Base-by-base conservation (phyloP, 441 rosid species). In the Euphorbia schlechtendalii region DNA sequence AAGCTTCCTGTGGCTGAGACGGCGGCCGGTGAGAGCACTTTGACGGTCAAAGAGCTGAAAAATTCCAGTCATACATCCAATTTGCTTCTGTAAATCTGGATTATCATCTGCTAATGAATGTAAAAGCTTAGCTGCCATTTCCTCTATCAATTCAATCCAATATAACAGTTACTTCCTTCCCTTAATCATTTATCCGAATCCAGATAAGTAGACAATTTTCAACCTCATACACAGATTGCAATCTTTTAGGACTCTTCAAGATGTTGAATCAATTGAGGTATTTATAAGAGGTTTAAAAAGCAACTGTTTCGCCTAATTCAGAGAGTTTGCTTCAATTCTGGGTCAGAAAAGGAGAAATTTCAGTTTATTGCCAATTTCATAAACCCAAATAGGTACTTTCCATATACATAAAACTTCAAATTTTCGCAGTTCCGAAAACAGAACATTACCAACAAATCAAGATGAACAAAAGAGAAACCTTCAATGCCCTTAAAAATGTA, bases 61-160 rank as follows among this genome's bases (percentile, higher is more conserved):
- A 71, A 88, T 78, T 69, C 95, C 96, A 54, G 84, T 87, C 92
- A 93, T 87, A 81, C 99, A 93, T 70, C 99, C 99, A 20, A 90
- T 83, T 74, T 84, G 91, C 85, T 82, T 90, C 83, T 85, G 90
- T 76, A 93, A 78, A 74, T 88, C 96, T 36, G 91, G 82, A 73
- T 86, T 88, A 21, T 93, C 97, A 78, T 90, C 99, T 66, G 96
- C 88, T 65, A 93, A 77, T 20, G 91, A 80, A 76, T 90, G 88
- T 49, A 93, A 77, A 72, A 90, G 93, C 75, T 90, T 90, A 22
- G 99, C 87, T 66, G 99, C 97, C 99, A 93, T 43, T 43, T 12
- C 38, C 78, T 67, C 30, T 58, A 69, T 55, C 63, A 56, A 52
- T 56, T 32, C 18, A 58, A 64, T 43, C n/a, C n/a, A n/a, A n/a